phyloP scores from a whole-genome alignment of 192 early-diverging fungal species.

The Backusella tuberculispora region DNA sequence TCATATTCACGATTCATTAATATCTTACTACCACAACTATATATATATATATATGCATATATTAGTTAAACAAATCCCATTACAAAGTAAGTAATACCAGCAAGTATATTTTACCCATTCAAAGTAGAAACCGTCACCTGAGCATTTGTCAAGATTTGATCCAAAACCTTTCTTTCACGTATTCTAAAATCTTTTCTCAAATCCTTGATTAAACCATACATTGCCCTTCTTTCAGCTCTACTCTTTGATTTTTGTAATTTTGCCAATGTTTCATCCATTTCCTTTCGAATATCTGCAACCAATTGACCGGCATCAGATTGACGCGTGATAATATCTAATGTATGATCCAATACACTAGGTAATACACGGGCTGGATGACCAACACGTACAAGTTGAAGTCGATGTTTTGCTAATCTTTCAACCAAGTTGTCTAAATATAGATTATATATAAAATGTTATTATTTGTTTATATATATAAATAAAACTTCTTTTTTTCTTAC shows the following conservation, averaged over 20 bases:
- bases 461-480: background rate
- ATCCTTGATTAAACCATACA: constrained; percentile 67
- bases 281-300: constrained; percentile 73
- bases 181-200: constrained; percentile 69
- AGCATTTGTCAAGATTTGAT: constrained; percentile 57
- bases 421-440: constrained; percentile 75
- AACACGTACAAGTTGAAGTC: constrained; percentile 71
- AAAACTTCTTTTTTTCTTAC: constrained; percentile 43
- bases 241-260: constrained; percentile 66
- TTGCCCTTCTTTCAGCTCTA: constrained; percentile 59
- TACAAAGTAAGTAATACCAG: background rate
- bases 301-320: constrained; percentile 73
- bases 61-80: background rate
- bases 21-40: constrained; percentile 44
- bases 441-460: background rate
- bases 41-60: background rate
- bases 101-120: constrained; percentile 56
- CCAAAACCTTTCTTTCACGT: constrained; percentile 73
- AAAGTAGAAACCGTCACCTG: constrained; percentile 81
- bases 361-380: constrained; percentile 88
- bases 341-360: constrained; percentile 64
- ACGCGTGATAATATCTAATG: constrained; percentile 70
- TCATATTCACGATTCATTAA: constrained; percentile 72
- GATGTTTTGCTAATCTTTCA: constrained; percentile 68
- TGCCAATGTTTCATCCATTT: constrained; percentile 72